Conservation (phyloP, 345 rosid species). For the Physaria fendleri region DNA sequence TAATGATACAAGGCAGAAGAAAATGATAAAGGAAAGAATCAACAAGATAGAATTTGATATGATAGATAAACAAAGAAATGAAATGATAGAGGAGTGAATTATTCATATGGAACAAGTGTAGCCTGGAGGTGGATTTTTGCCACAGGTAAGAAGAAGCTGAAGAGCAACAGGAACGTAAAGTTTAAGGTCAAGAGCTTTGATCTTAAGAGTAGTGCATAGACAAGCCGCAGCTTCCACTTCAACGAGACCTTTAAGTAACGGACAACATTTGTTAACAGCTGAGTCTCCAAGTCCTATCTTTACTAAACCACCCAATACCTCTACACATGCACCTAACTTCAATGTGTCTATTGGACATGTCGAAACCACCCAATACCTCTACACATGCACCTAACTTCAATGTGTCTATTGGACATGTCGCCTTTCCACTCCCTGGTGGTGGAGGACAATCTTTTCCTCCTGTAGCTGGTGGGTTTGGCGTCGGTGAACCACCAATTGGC, state of each 20-base stretch:
- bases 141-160: conserved; percentile 88
- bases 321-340: conserved; percentile 88
- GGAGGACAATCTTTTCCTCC: conserved; percentile 37
- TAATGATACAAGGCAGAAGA: conserved; percentile 4
- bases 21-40: conserved; percentile 16
- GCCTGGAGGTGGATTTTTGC: conserved; percentile 95
- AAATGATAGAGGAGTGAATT: not conserved
- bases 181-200: conserved; percentile 78
- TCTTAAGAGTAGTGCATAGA: conserved; percentile 83
- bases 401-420: conserved; percentile 74
- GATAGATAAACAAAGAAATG: not conserved
- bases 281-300: conserved; percentile 78
- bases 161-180: conserved; percentile 84
- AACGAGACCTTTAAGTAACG: conserved; percentile 61
- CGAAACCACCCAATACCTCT: conserved; percentile 82
- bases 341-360: conserved; percentile 64
- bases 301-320: conserved; percentile 78
- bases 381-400: conserved; percentile 88
- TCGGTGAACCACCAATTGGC: conserved; percentile 27
- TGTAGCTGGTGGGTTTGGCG: conserved; percentile 7
- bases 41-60: conserved; percentile 4
- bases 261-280: conserved; percentile 77
- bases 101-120: conserved; percentile 77
- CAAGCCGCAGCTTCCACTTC: conserved; percentile 90
- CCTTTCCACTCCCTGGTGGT: conserved; percentile 18